Conservation (phyloP, 306 rosid species). For the Medicago arabica region DNA sequence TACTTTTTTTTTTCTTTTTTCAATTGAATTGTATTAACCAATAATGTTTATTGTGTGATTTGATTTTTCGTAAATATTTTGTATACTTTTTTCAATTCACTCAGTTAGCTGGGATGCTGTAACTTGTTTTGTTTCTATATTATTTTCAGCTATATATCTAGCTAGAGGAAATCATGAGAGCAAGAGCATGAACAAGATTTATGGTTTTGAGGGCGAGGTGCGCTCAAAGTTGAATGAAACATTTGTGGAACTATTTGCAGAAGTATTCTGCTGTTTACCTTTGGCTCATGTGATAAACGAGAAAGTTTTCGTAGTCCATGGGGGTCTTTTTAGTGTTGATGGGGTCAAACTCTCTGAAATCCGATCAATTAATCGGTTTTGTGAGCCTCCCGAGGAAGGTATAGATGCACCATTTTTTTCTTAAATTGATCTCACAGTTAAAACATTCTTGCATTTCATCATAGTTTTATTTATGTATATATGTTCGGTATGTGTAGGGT, state of each 20-base stretch:
- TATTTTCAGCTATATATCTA: slow-evolving; percentile 82
- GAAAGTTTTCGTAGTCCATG: slow-evolving; percentile 93
- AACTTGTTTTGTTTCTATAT: slow-evolving; percentile 31
- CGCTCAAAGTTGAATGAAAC: slow-evolving; percentile 84
- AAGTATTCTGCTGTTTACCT: slow-evolving; percentile 92
- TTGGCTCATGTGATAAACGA: slow-evolving; percentile 88
- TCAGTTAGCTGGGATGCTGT: not conserved
- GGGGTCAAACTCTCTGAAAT: slow-evolving; percentile 92
- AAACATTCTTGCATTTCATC: not conserved
- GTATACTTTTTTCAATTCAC: slow-evolving; percentile 2
- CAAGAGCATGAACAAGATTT: slow-evolving; percentile 99
- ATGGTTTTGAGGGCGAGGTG: slow-evolving; percentile 99
- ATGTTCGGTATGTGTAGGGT: slow-evolving; percentile 57
- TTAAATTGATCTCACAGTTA: slow-evolving; percentile 31
- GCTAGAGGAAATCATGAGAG: slow-evolving; percentile 99
- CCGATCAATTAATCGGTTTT: slow-evolving; percentile 88
- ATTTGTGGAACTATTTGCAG: slow-evolving; percentile 96
- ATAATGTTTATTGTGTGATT: not conserved
- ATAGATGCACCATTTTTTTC: slow-evolving; percentile 35
- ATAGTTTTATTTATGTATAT: slow-evolving; percentile 20
- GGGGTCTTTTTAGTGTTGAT: slow-evolving; percentile 98
- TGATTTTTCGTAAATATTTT: slow-evolving; percentile 12
- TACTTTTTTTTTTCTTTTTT: not conserved
- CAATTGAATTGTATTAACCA: slow-evolving; percentile 4
- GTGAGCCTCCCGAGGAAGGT: slow-evolving; percentile 99